These are phyloP conservation scores for Suillus fuscotomentosus DNA, from an alignment of 768 basidiomycete species.

Conservation along the genomic window DNA sequence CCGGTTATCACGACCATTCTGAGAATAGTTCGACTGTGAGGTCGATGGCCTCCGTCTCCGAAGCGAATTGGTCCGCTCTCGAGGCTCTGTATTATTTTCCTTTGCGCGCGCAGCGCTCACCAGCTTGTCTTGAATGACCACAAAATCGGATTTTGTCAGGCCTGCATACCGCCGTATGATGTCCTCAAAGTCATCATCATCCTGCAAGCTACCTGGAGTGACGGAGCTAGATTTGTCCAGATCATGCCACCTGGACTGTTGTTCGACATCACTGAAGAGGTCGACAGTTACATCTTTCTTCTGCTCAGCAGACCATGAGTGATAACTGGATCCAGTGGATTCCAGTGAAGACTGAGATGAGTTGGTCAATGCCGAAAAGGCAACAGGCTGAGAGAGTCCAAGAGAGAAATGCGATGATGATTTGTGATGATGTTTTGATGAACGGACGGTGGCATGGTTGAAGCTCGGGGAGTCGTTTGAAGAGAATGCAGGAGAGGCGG, in stretches of 20 bases:
- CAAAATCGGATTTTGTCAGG: constrained; percentile 67
- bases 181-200: constrained; percentile 63
- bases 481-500: constrained; percentile 44
- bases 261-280: constrained; percentile 50
- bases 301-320: constrained; percentile 69
- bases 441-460: constrained; percentile 42
- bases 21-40: constrained; percentile 77
- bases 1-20: constrained; percentile 45
- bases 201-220: constrained; percentile 49
- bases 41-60: constrained; percentile 76
- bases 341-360: constrained; percentile 80
- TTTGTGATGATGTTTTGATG: constrained; percentile 50
- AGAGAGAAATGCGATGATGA: constrained; percentile 52
- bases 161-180: constrained; percentile 65
- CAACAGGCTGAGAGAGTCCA: constrained; percentile 52
- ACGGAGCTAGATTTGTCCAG: constrained; percentile 50
- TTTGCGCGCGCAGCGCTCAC: constrained; percentile 62
- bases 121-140: constrained; percentile 73
- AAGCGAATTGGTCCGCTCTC: constrained; percentile 67
- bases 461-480: constrained; percentile 23
- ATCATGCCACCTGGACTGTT: constrained; percentile 66
- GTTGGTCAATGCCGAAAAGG: constrained; percentile 70
- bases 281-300: constrained; percentile 51
- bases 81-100: constrained; percentile 52
- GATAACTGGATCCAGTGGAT: constrained; percentile 83